A percentile compares a stretch with the other conserved stretches of the same genome.
These are phyloP conservation scores for Fallopia convolvulus DNA, from an alignment of 148 eudicot species.

Conservation along the genomic window DNA sequence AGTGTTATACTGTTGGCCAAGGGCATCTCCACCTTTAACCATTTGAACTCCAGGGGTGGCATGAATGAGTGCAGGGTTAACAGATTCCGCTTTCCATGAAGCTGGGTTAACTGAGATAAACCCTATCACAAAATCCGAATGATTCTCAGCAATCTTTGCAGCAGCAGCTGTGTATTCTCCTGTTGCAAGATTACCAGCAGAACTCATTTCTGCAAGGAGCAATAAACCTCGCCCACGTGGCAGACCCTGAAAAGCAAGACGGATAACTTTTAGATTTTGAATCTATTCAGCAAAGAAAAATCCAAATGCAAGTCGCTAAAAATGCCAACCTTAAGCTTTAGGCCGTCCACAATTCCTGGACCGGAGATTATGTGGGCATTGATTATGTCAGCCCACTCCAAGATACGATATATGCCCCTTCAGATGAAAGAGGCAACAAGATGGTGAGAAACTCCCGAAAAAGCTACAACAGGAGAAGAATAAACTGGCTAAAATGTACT, in stretches of 20 bases:
- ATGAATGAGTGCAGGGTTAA: constrained; percentile 77
- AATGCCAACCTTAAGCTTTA: constrained; percentile 63
- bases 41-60: constrained; percentile 97
- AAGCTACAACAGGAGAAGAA: neutral
- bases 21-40: constrained; percentile 89
- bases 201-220: constrained; percentile 98
- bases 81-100: constrained; percentile 73
- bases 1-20: constrained; percentile 95
- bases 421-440: constrained; percentile 15
- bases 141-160: constrained; percentile 77
- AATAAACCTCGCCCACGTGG: constrained; percentile 82
- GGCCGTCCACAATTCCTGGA: constrained; percentile 95
- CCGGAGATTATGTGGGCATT: constrained; percentile 97
- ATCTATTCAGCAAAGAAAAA: neutral
- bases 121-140: constrained; percentile 93
- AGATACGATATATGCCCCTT: constrained; percentile 78
- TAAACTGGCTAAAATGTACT: neutral
- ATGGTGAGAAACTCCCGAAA: neutral
- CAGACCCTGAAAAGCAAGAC: constrained; percentile 45
- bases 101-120: constrained; percentile 97
- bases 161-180: constrained; percentile 98
- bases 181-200: constrained; percentile 88
- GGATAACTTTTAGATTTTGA: neutral
- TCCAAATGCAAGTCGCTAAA: neutral
- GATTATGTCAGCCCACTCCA: constrained; percentile 96